Evolutionary conservation across 768 basidiomycete genomes (phyloP), one percentile per base, ranked within the genome.

Genomic region (Leccinum fibrillosum): DNA sequence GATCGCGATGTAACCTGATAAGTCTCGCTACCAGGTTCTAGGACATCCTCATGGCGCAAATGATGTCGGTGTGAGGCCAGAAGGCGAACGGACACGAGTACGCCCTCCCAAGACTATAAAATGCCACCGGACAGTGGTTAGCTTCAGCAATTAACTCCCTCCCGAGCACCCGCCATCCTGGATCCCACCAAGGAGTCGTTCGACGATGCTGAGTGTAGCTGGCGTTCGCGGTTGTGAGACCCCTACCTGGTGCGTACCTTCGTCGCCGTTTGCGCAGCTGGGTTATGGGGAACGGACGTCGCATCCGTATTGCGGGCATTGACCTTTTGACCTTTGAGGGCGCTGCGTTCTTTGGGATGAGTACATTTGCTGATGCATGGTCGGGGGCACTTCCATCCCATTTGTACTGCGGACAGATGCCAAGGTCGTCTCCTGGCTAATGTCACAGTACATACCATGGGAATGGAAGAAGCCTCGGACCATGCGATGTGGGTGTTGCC

Each of bases 381-480:
- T 74, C 75, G 64, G 70, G 48, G 62, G 68, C 60, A 56, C 74
- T 73, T 77, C 72, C 59, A 62, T 70, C 69, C 69, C 74, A 73
- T 71, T 57, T 74, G 72, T 73, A 68, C 71, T 69, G 65, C 61
- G 62, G 63, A 57, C 60, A 62, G 64, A 69, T 56, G 66, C 73
- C 66, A 65, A 44, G 42, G 42, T 64, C 64, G 56, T 68, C 68
- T 66, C 64, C 64, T 69, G 65, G 68, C 62, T 56, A 47, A 65
- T 51, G 61, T 63, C 63, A 60, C 63, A 73, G 76, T 76, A 76
- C 76, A 78, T 80, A 80, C 79, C 79, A 80, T 80, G 79, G 78
- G 79, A 80, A 80, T 80, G 79, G 78, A 80, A 80, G 77, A 80
- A 74, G 75, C 69, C 69, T 66, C 71, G 65, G 75, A 75, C 75